Percentiles rank a stretch among this genome's conserved stretches.
Evolutionary conservation across 2,329 filamentous ascomycete species (phyloP).

Genomic region (Monosporascus sp.): DNA sequence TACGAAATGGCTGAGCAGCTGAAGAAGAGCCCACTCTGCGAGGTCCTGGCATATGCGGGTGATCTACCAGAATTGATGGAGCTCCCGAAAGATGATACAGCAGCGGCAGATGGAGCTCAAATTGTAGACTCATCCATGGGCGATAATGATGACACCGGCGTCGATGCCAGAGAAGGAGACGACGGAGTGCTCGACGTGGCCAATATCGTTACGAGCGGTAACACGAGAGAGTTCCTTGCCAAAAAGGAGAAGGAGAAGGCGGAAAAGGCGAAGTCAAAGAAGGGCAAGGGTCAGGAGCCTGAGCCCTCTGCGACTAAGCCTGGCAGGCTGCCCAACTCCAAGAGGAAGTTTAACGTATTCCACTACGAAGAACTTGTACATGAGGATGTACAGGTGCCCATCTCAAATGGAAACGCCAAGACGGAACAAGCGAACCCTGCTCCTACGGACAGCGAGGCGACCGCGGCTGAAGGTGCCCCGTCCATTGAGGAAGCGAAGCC

Average conservation of each 20-base stretch:
- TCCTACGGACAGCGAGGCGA: conserved; percentile 11
- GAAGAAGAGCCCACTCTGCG: conserved; percentile 61
- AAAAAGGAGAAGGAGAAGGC: conserved; percentile 78
- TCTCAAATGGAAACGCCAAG: conserved; percentile 20
- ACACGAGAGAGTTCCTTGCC: conserved; percentile 75
- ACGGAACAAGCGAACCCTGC: conserved; percentile 3
- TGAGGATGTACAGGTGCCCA: conserved; percentile 42
- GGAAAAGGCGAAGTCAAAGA: conserved; percentile 57
- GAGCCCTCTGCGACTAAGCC: conserved; percentile 50
- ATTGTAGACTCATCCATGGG: conserved; percentile 24
- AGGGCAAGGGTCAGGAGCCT: conserved; percentile 55
- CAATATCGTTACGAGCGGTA: conserved; percentile 76
- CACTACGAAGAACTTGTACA: conserved; percentile 65
- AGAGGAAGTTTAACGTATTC: conserved; percentile 64
- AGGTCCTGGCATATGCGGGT: conserved; percentile 55
- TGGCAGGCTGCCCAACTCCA: conserved; percentile 63
- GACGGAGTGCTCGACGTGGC: conserved; percentile 80
- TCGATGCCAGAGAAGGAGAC: conserved; percentile 40
- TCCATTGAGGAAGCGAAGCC: conserved; percentile 12
- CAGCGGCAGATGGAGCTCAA: conserved; percentile 14
- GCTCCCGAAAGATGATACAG: conserved; percentile 38
- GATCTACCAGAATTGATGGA: conserved; percentile 42
- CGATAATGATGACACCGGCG: conserved; percentile 27
- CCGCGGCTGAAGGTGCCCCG: conserved; percentile 11
- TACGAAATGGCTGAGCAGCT: conserved; percentile 66